These are phyloP conservation scores for Arctostaphylos glauca DNA, from an alignment of 148 eudicot species.

Conservation along the genomic window DNA sequence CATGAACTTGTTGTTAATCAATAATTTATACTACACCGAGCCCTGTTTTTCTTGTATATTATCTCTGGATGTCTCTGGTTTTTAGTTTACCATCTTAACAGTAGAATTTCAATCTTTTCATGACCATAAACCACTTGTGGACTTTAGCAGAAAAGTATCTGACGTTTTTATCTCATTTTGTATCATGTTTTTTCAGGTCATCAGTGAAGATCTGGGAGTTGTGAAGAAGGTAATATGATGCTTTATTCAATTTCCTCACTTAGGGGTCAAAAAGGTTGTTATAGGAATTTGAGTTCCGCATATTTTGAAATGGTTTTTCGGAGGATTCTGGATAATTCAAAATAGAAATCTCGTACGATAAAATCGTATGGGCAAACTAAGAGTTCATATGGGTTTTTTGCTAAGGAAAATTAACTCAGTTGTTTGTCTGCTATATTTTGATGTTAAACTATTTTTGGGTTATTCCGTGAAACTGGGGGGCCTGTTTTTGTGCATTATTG, in stretches of 20 bases:
- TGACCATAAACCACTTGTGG: neutral
- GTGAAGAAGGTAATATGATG: conserved; percentile 68
- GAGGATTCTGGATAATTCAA: neutral
- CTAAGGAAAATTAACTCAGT: neutral
- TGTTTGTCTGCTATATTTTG: neutral
- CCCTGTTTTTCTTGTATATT: no score
- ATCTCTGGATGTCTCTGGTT: no score
- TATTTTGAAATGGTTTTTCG: neutral
- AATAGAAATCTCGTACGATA: neutral
- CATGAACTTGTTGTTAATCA: no score
- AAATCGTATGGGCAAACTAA: neutral
- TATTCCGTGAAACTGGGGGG: neutral
- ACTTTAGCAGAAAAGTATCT: neutral
- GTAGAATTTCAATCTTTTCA: neutral
- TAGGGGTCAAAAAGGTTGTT: neutral
- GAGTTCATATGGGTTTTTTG: neutral
- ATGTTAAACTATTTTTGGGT: neutral
- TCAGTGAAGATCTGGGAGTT: conserved; percentile 82
- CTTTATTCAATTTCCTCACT: neutral
- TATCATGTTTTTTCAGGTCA: conserved; percentile 52
- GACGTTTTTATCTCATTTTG: neutral
- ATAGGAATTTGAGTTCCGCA: neutral
- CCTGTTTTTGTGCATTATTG: neutral
- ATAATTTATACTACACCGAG: no score
- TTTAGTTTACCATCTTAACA: neutral